Evolutionary conservation across 1,284 basidiomycete genomes (phyloP), one percentile per base, ranked within the genome.

Genomic region (Ganoderma sinense): DNA sequence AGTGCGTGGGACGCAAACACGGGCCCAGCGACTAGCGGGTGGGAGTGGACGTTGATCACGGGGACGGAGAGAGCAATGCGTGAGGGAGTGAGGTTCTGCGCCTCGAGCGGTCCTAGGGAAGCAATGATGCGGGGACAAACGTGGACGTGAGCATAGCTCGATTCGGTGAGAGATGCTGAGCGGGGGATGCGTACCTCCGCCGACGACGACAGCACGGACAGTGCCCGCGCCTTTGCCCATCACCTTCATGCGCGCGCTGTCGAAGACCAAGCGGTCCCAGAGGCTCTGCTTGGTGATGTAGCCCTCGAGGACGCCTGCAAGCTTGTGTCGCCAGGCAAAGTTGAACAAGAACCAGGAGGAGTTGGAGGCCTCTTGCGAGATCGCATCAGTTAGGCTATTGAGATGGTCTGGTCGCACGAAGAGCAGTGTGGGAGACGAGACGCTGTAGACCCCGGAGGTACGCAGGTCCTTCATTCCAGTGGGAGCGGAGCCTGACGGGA

Each of bases 191-290:
- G 73, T 76, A 91, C 93, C 92, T 74, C 87, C 91, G 68, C 88
- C 87, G 68, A 91, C 85, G 65, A 94, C 80, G 3, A 91, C 83
- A 29, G 82, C 87, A 69, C 92, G 83, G 55, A 94, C 73, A 23
- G 89, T 88, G 2, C 85, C 83, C 4, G 88, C 87, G 69, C 85
- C 84, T 39, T 87, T 86, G 56, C 89, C 91, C 69, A 93, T 80
- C 7, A 89, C 85, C 70, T 82, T 80, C 36, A 84, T 85, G 55
- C 94, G 86, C 5, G 93, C 92, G 29, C 80, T 80, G 71, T 91
- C 89, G 75, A 94, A 91, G 33, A 94, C 87, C 18, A 91, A 80
- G 56, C 91, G 86, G 76, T 95, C 93, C 93, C 93, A 95, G 20
- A 94, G 80, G 71, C 91, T 91, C 66, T 93, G 90, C 75, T 89